A percentile compares a stretch with the other conserved stretches of the same genome.
phyloP scores from a whole-genome alignment of 2,329 filamentous ascomycete species.

The Calonectria ilicicola region DNA sequence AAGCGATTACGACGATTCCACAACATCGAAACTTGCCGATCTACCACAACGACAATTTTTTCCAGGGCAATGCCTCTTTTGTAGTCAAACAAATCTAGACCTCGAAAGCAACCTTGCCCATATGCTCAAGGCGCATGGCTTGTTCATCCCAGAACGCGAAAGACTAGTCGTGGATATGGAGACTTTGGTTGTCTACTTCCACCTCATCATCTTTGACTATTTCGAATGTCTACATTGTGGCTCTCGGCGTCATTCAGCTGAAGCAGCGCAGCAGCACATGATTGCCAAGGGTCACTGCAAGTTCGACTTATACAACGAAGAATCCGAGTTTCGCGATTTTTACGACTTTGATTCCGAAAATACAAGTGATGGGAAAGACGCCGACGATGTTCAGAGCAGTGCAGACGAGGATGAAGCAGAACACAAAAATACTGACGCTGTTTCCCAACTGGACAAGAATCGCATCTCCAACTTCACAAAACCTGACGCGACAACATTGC shows the following conservation, averaged over 20 bases:
- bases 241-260: conserved; percentile 52
- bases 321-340: conserved; percentile 54
- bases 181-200: conserved; percentile 39
- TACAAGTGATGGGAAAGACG: neutral
- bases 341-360: neutral
- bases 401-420: neutral
- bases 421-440: neutral
- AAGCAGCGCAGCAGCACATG: conserved; percentile 64
- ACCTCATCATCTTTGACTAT: conserved; percentile 59
- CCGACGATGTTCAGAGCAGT: neutral
- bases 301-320: conserved; percentile 49
- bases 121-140: neutral
- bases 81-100: neutral
- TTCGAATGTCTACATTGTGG: conserved; percentile 64
- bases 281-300: conserved; percentile 59
- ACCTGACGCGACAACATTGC: neutral
- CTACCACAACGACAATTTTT: neutral
- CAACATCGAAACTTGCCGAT: no score
- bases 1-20: neutral
- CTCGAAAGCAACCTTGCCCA: neutral
- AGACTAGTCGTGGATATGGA: neutral
- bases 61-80: neutral
- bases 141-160: neutral
- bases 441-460: neutral
- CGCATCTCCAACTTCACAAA: neutral